Evolutionary conservation across 495 filamentous ascomycete genomes (phyloP), one percentile per base, ranked within the genome.

Genomic region (Neurospora sp.): DNA sequence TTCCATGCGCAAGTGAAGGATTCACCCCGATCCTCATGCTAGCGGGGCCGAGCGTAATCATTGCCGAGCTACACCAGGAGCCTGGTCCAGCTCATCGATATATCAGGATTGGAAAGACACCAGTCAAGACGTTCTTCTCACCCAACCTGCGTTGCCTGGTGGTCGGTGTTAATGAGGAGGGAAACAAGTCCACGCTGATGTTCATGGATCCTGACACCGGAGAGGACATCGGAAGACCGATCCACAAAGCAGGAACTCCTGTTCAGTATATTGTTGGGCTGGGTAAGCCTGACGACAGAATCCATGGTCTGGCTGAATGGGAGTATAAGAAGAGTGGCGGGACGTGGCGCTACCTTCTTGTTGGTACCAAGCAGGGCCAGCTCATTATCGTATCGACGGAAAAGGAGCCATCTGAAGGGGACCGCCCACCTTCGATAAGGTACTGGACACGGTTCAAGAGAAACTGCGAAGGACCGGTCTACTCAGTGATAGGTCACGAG

Each of bases 51-150:
- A 82, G 83, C 35, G 74, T 90, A 4, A 74, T 89, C 37, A 75
- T 90, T 16, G 82, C 85, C 18, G 81, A 84, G n/a, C 71, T 91
- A 27, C 82, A 86, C 65, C 75, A 78, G 12, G 76, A 77, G 7
- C 80, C 83, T 9, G 85, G 85, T 65, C 80, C 85, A 0, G 83
- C 90, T 9, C 87, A 88, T 16, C 83, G 90, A 8, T 82, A 82
- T 61, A 78, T 90, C 1, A 78, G 78, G 0, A 75, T 89, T 7
- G 71, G 73, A 11, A 85, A 86, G 4, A 86, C 86, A 1, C 89
- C 89, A 16, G 81, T 80, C 6, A 86, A 84, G 46, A 74, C 91
- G 0, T 71, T 90, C 14, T 90, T 88, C 76, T 88, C 85, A 4
- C 79, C 82, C 12, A 75, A 74, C 39, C 80, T 89, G 6, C 79